Percentiles rank a stretch among this genome's conserved stretches.
These are phyloP conservation scores for Penicillium sp. DNA, from an alignment of 2,329 filamentous ascomycete genomes.

Conservation along the genomic window DNA sequence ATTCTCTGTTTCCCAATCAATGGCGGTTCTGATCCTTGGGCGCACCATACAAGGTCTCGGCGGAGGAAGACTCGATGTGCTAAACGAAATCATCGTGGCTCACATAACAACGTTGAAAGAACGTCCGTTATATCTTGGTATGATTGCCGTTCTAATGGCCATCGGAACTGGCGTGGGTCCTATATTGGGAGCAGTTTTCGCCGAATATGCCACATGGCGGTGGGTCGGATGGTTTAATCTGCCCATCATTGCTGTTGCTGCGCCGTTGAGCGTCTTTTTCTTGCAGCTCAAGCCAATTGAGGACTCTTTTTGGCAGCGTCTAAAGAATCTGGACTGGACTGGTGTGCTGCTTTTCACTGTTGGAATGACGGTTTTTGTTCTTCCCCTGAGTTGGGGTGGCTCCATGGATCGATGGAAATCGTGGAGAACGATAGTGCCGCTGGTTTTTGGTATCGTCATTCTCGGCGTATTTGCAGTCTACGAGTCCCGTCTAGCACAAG, in stretches of 20 bases:
- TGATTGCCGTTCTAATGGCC: conserved; percentile 20
- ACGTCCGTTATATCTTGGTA: conserved; percentile 25
- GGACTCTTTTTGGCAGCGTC: conserved; percentile 44
- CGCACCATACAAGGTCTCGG: conserved; percentile 54
- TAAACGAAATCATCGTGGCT: conserved; percentile 45
- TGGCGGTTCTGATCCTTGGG: conserved; percentile 50
- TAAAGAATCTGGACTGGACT: conserved; percentile 25
- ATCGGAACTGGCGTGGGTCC: conserved; percentile 48
- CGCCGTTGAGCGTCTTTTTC: conserved; percentile 23
- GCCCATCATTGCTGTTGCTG: conserved; percentile 21
- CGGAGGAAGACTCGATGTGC: conserved; percentile 39
- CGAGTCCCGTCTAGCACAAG: conserved; percentile 18
- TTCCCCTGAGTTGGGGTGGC: conserved; percentile 30
- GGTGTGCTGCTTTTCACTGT: conserved; percentile 26
- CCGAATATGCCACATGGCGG: conserved; percentile 24
- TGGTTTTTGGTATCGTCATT: conserved; percentile 25
- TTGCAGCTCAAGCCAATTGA: conserved; percentile 37
- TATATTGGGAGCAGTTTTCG: conserved; percentile 31
- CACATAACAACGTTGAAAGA: conserved; percentile 44
- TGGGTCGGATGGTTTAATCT: conserved; percentile 33
- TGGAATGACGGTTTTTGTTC: conserved; percentile 25
- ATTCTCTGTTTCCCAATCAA: conserved; percentile 44
- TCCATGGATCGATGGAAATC: conserved; percentile 26
- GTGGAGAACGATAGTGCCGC: conserved; percentile 25
- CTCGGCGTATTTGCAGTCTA: conserved; percentile 20